Base-by-base conservation (phyloP, 1,284 basidiomycete genomes). In the Volvariella volvacea region DNA sequence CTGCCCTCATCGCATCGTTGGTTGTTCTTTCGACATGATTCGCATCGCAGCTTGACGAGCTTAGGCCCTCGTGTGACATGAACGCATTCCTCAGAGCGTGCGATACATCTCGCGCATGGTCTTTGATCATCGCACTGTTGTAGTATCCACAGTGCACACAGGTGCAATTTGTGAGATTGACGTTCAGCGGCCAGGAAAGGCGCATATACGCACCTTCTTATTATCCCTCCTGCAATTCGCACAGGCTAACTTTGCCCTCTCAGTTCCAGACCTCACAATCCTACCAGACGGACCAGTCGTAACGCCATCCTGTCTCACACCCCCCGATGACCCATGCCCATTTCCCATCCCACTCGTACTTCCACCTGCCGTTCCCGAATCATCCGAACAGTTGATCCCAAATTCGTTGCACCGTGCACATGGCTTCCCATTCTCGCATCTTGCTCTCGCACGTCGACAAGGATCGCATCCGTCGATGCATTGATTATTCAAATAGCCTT, bases 101-200 rank as follows among this genome's bases (percentile, higher is more conserved):
- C 58, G n/a, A 75, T 58, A 53, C 78, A 80, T 20, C 78, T 69
- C 47, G 66, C 64, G 55, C 78, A 82, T 4, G 78, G 78, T 14
- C 78, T 69, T 47, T 74, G 68, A 52, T 80, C 70, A 39, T 80
- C 76, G 52, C 74, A 76, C 72, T 74, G 47, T n/a, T n/a, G n/a
- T 52, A 55, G 51, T 7, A 22, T 31, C 17, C 9, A 39, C 3
- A 6, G 28, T 44, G 48, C 22, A 39, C n/a, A n/a, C n/a, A n/a
- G n/a, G n/a, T n/a, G n/a, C n/a, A 46, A 49, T 42, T 25, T 25
- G 22, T 16, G 37, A 19, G 4, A 7, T 15, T 17, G 15, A 15
- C 16, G 6, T 7, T n/a, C 0, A 36, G 12, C 22, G 15, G 14
- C 12, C 37, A 32, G 19, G 22, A 38, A 32, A 28, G 12, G 25